These are phyloP conservation scores for Pistacia vera DNA, from an alignment of 345 rosid species.

Conservation along the genomic window DNA sequence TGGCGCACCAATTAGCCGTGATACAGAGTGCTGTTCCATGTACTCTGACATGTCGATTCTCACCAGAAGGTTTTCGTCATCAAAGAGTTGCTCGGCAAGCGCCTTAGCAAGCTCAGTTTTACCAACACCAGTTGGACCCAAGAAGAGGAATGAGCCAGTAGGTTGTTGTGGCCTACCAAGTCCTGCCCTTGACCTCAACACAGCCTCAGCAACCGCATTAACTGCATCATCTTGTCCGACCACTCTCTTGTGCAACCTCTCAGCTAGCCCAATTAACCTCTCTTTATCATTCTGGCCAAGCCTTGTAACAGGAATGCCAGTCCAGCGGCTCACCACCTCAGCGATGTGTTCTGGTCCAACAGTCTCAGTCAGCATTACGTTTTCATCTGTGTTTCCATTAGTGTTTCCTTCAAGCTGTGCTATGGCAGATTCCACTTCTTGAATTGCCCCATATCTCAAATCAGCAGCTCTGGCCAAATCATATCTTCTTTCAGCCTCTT, in stretches of 20 bases:
- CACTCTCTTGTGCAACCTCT: conserved; percentile 76
- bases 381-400: conserved; percentile 52
- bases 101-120: conserved; percentile 94
- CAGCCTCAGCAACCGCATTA: conserved; percentile 78
- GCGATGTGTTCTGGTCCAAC: conserved; percentile 93
- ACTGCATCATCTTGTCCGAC: conserved; percentile 92
- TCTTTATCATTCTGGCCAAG: conserved; percentile 89
- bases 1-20: conserved; percentile 85
- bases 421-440: conserved; percentile 77
- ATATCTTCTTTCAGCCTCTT: conserved; percentile 90
- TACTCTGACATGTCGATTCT: conserved; percentile 91
- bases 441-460: conserved; percentile 79
- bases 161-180: conserved; percentile 96
- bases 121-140: conserved; percentile 98
- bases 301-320: conserved; percentile 89
- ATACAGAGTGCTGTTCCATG: conserved; percentile 84
- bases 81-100: conserved; percentile 91
- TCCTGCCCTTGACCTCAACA: conserved; percentile 84
- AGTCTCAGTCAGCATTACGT: conserved; percentile 76
- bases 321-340: conserved; percentile 95
- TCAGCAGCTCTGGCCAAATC: conserved; percentile 94
- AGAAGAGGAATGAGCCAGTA: conserved; percentile 85
- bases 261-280: conserved; percentile 75
- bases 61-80: conserved; percentile 73
- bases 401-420: conserved; percentile 57